phyloP scores from a whole-genome alignment of 2,329 filamentous ascomycete species.

The Furcasterigmium furcatum region DNA sequence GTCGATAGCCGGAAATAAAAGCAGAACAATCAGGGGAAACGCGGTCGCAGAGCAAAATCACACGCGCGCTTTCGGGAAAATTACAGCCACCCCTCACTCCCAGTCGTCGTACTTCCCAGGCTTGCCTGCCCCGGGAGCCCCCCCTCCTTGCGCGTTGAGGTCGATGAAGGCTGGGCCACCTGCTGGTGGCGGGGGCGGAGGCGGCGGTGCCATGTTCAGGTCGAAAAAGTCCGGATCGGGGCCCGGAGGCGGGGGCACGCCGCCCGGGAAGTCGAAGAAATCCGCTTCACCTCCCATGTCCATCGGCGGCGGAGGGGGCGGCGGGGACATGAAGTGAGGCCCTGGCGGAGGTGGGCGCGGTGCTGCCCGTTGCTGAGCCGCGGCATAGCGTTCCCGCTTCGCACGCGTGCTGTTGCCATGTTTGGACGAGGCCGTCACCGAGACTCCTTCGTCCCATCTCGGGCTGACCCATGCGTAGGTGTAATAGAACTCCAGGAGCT shows the following conservation, averaged over 20 bases:
- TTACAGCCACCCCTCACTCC: background rate
- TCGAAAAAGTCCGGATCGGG: background rate
- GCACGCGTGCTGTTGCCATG: constrained; percentile 5
- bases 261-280: constrained; percentile 1
- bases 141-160: constrained; percentile 6
- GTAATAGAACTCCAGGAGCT: constrained; percentile 3
- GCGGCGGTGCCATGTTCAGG: background rate
- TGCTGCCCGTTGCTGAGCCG: background rate
- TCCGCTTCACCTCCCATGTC: background rate
- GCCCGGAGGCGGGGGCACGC: background rate
- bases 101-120: constrained; percentile 10
- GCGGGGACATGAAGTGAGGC: background rate
- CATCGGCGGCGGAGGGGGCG: background rate
- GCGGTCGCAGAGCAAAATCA: too few relatives aligned
- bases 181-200: background rate
- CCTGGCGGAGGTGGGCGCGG: background rate
- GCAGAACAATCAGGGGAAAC: too few relatives aligned
- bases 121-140: constrained; percentile 1
- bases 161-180: constrained; percentile 11
- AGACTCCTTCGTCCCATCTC: constrained; percentile 10
- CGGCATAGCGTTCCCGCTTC: background rate
- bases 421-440: constrained; percentile 7
- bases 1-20: too few relatives aligned
- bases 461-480: constrained; percentile 10
- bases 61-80: too few relatives aligned